These are phyloP conservation scores for Symbiodinium pilosum DNA, from an alignment of 73 alveolate genomes.

Conservation along the genomic window DNA sequence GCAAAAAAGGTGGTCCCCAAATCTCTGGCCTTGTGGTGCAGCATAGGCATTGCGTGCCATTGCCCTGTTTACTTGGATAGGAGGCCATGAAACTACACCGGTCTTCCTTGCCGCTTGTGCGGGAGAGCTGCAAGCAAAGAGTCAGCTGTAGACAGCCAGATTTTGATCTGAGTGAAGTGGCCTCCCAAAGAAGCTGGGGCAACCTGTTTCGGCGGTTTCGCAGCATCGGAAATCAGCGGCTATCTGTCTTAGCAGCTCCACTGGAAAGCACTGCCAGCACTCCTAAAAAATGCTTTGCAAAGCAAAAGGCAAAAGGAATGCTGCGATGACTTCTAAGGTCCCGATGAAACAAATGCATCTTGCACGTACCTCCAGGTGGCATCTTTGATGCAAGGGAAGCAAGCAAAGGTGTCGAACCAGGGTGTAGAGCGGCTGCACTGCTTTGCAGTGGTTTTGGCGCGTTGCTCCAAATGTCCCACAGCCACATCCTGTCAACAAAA, in stretches of 20 bases:
- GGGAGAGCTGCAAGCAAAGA: too few relatives aligned
- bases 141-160: too few relatives aligned
- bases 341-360: slow-evolving; percentile 9
- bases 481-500: slow-evolving; percentile 60
- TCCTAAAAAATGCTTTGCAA: slow-evolving; percentile 7
- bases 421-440: slow-evolving; percentile 4
- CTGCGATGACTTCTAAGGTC: slow-evolving; percentile 9
- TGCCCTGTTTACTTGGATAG: too few relatives aligned
- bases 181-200: too few relatives aligned
- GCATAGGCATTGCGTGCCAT: neutral
- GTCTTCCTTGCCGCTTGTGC: too few relatives aligned
- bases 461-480: slow-evolving; percentile 31
- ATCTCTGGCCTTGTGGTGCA: neutral
- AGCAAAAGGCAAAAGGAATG: slow-evolving; percentile 8
- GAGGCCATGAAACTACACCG: too few relatives aligned
- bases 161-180: too few relatives aligned
- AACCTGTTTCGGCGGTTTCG: slow-evolving; percentile 14
- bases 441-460: slow-evolving; percentile 19
- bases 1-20: neutral
- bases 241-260: slow-evolving; percentile 23
- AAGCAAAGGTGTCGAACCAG: slow-evolving; percentile 9
- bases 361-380: slow-evolving; percentile 18
- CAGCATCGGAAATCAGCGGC: slow-evolving; percentile 28
- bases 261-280: slow-evolving; percentile 18
- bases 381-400: neutral